Percentiles rank a stretch among this genome's conserved stretches.
Evolutionary conservation across 176 grass and related monocot genomes (phyloP).

Genomic region (Poa pratensis): DNA sequence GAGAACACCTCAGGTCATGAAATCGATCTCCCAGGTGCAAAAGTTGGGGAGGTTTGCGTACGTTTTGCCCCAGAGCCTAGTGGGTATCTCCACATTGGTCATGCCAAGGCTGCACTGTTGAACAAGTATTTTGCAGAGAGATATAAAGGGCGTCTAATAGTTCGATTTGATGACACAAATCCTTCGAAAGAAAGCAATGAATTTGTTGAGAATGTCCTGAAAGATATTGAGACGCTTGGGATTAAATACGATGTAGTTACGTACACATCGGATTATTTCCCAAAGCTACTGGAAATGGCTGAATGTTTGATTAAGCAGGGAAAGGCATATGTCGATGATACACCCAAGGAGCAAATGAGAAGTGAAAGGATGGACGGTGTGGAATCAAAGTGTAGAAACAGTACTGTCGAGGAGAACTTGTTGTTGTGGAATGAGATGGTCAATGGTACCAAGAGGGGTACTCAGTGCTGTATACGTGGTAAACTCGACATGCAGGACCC

Average conservation of each 20-base stretch:
- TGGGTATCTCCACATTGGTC: slow-evolving; percentile 88
- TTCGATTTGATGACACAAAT: slow-evolving; percentile 98
- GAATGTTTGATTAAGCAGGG: slow-evolving; percentile 71
- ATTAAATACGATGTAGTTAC: slow-evolving; percentile 81
- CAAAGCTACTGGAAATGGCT: slow-evolving; percentile 76
- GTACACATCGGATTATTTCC: slow-evolving; percentile 92
- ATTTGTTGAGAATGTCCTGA: slow-evolving; percentile 83
- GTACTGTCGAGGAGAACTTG: slow-evolving; percentile 63
- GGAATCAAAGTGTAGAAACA: slow-evolving; percentile 78
- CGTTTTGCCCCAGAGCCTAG: slow-evolving; percentile 86
- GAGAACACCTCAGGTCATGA: slow-evolving; percentile 54
- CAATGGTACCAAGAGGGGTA: slow-evolving; percentile 63
- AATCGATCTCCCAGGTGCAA: slow-evolving; percentile 80
- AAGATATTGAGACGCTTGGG: slow-evolving; percentile 81
- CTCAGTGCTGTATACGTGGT: slow-evolving; percentile 71
- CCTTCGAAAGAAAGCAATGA: slow-evolving; percentile 97
- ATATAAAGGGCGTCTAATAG: slow-evolving; percentile 71
- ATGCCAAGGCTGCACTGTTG: slow-evolving; percentile 80
- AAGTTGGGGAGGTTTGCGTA: slow-evolving; percentile 78
- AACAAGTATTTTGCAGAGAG: slow-evolving; percentile 91
- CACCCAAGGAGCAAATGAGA: slow-evolving; percentile 84
- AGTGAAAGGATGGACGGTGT: slow-evolving; percentile 91
- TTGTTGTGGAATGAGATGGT: slow-evolving; percentile 85
- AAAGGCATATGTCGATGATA: slow-evolving; percentile 90
- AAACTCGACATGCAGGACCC: slow-evolving; percentile 87